Base-by-base conservation (phyloP, 2,329 filamentous ascomycete genomes). In the Leptodontidium sp. region DNA sequence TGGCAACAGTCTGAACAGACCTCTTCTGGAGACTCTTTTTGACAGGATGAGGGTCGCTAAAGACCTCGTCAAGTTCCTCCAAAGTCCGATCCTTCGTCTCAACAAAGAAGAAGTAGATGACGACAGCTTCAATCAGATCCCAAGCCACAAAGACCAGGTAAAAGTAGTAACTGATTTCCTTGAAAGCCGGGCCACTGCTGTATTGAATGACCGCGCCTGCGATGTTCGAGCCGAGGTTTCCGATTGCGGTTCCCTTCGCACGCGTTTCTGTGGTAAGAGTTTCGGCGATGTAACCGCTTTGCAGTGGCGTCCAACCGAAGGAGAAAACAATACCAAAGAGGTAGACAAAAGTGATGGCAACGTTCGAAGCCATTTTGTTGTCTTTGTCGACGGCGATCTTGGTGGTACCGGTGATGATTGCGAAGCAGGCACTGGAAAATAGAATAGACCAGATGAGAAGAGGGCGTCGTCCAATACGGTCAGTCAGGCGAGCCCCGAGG, bases 21-120 rank as follows among this genome's bases (percentile, higher is more conserved):
- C 83, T 71, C 65, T 74, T 75, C 53, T 76, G 67, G 29, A 77
- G 66, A 70, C 75, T 77, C 65, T 72, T 75, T 76, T 81, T 81
- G 17, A 84, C 83, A 0, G 83, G 83, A 72, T 84, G 81, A 1
- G 75, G 78, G 0, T 82, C 81, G n/a, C 79, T 82, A 84, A 88
- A 88, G 3, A 87, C 80, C 5, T 81, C 80, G 68, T 87, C 85
- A 78, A 87, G 83, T 53, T 84, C 84, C 73, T 88, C 86, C 6
- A 87, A 79, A 2, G 84, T 85, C 15, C 84, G 79, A 38, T 84
- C 84, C 75, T 87, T 88, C 2, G 86, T 88, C 74, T 88, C 86
- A 0, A 86, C 86, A 6, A 87, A 79, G 67, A 81, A 84, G 72
- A 84, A 83, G 74, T 81, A 86, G 5, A 86, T 82, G 74, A 84